Evolutionary conservation across 305 asterid genomes (phyloP).

Genomic region (Ajuga reptans): DNA sequence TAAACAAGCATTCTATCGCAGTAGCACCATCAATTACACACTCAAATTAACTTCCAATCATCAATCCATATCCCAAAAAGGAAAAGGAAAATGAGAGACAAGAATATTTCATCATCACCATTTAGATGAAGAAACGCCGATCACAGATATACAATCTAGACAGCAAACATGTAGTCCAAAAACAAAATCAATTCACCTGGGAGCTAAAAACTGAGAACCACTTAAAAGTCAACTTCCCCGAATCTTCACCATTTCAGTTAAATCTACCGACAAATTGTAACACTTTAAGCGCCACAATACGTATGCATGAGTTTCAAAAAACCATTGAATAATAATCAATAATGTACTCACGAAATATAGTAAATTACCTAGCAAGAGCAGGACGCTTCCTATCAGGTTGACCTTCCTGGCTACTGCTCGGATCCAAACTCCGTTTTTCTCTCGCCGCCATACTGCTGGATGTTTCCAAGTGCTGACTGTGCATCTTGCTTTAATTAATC

Average conservation of each 20-base stretch:
- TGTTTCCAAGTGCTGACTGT: slow-evolving; percentile 42
- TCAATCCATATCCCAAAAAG: neutral
- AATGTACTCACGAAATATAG: neutral
- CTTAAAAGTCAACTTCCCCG: slow-evolving; percentile 31
- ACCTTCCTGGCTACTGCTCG: slow-evolving; percentile 47
- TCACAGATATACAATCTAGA: neutral
- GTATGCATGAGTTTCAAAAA: slow-evolving; percentile 9
- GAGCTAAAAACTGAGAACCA: neutral
- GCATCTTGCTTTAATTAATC: slow-evolving; percentile 36
- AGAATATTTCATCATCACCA: neutral
- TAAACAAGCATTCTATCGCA: slow-evolving; percentile 1
- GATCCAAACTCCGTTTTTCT: slow-evolving; percentile 72
- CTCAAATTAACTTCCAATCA: neutral
- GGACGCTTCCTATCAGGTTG: slow-evolving; percentile 86
- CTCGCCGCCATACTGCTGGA: slow-evolving; percentile 51
- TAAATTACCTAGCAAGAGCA: slow-evolving; percentile 82
- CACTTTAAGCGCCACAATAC: neutral
- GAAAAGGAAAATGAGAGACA: neutral
- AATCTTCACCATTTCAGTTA: slow-evolving; percentile 18
- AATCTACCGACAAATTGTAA: neutral
- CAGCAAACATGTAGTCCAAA: neutral
- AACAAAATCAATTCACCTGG: neutral
- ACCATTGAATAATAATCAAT: neutral
- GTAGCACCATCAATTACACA: neutral
- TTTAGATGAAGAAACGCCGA: neutral